Conservation (phyloP, 1,139 yeast species). For the Candida sp. region DNA sequence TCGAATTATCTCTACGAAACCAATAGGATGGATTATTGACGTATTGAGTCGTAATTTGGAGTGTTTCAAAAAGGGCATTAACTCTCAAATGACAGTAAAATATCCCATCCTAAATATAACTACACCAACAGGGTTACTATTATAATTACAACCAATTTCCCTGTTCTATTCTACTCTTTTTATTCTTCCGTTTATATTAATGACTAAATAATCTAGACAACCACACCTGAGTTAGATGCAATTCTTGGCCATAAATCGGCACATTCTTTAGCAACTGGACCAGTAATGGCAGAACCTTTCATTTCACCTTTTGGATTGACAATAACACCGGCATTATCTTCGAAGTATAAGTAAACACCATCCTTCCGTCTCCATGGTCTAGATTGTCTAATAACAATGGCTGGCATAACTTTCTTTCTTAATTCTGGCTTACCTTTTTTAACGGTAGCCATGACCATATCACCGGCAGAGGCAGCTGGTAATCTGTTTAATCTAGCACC, state of each 20-base stretch:
- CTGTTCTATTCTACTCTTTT: conserved; percentile 1
- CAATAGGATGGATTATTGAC: too few relatives aligned
- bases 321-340: conserved; percentile 99
- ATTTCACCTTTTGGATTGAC: conserved; percentile 99
- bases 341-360: conserved; percentile 99
- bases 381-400: conserved; percentile 98
- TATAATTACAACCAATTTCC: too few relatives aligned
- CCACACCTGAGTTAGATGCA: conserved; percentile 99
- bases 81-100: too few relatives aligned
- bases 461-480: conserved; percentile 99
- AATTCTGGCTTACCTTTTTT: conserved; percentile 99
- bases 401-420: conserved; percentile 99
- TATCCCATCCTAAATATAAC: too few relatives aligned
- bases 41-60: too few relatives aligned
- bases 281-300: conserved; percentile 99
- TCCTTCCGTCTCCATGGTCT: conserved; percentile 99
- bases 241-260: conserved; percentile 99
- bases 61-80: too few relatives aligned
- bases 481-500: conserved; percentile 99
- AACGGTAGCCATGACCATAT: conserved; percentile 99
- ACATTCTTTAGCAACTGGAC: conserved; percentile 99
- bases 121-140: too few relatives aligned
- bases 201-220: conserved; percentile 55
- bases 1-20: too few relatives aligned
- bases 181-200: background rate